Base-by-base conservation (phyloP, 129 eudicot species). In the Erigeron canadensis region DNA sequence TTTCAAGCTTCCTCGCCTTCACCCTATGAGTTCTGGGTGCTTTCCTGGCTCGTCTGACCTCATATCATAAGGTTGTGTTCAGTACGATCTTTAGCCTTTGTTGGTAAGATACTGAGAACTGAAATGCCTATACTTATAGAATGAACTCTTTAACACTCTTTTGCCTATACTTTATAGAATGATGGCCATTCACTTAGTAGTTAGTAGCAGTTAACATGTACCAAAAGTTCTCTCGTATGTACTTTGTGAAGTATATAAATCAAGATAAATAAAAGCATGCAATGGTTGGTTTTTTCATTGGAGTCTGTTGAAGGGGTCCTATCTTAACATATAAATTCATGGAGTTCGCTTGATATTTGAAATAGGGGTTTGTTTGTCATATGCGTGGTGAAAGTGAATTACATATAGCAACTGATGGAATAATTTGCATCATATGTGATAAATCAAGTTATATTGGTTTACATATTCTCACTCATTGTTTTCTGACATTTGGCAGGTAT, bases 401-500 rank as follows among this genome's bases (percentile, higher is more conserved):
- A 15, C 55, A 4, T 47, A 47, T 16, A 48, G 55, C 19, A 48
- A 48, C 17, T 48, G 55, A 10, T 7, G 55, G 12, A 2, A n/a
- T 15, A 48, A 15, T n/a, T 48, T 48, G 55, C 55, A 48, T 17
- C 55, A 10, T 47, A 3, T 47, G 17, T 12, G 37, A 43, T 57
- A 23, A 23, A 13, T 23, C n/a, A n/a, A n/a, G n/a, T n/a, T n/a
- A 51, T 1, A 12, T 41, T 40, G 21, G 8, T 8, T n/a, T 53
- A 55, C 17, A 55, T 10, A 18, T 55, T 55, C 28, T 55, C 18
- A 19, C 34, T 55, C 8, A 18, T 43, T 38, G 39, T 21, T 40
- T 40, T 73, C 21, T 73, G 56, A 68, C 81, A 86, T 39, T 46
- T 17, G 63, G 47, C 81, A 95, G 99, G 97, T 90, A 4, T 81